These are phyloP conservation scores for Theileria luwenshuni DNA, from an alignment of 169 alveolate genomes.

Conservation along the genomic window DNA sequence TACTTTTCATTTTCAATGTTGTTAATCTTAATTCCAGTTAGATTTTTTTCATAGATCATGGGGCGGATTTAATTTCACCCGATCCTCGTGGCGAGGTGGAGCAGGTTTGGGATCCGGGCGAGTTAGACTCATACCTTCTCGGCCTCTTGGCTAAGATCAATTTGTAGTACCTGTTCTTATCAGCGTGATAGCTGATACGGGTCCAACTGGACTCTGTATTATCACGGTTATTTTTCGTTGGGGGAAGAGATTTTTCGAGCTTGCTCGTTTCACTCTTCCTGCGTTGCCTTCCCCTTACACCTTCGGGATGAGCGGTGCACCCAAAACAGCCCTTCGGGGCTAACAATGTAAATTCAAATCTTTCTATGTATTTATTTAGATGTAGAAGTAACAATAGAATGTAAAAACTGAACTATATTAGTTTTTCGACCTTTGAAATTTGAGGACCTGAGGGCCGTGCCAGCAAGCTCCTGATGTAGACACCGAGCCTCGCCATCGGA, in stretches of 20 bases:
- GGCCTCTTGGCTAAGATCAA: slow-evolving; percentile 89
- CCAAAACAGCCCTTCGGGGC: slow-evolving; percentile 77
- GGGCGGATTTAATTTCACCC: slow-evolving; percentile 36
- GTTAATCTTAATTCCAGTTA: not conserved
- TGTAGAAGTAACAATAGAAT: not conserved
- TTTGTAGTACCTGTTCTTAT: slow-evolving; percentile 87
- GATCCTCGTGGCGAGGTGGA: slow-evolving; percentile 22
- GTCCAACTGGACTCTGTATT: slow-evolving; percentile 82
- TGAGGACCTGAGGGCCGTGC: no score
- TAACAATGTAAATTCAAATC: slow-evolving; percentile 27
- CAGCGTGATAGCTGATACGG: slow-evolving; percentile 88
- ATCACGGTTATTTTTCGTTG: slow-evolving; percentile 81
- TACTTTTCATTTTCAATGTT: no score
- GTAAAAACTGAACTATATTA: not conserved
- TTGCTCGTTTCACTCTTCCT: slow-evolving; percentile 80
- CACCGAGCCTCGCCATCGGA: no score
- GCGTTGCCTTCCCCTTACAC: slow-evolving; percentile 87
- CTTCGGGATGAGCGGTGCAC: slow-evolving; percentile 85
- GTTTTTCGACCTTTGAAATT: slow-evolving; percentile 15
- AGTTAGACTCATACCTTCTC: slow-evolving; percentile 74
- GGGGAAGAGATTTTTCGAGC: slow-evolving; percentile 79
- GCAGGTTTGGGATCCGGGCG: slow-evolving; percentile 21
- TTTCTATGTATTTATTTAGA: slow-evolving; percentile 2
- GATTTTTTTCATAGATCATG: not conserved
- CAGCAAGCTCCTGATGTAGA: no score